Evolutionary conservation across 1,139 yeast species (phyloP).

Genomic region (Debaryomyces robertsiae): DNA sequence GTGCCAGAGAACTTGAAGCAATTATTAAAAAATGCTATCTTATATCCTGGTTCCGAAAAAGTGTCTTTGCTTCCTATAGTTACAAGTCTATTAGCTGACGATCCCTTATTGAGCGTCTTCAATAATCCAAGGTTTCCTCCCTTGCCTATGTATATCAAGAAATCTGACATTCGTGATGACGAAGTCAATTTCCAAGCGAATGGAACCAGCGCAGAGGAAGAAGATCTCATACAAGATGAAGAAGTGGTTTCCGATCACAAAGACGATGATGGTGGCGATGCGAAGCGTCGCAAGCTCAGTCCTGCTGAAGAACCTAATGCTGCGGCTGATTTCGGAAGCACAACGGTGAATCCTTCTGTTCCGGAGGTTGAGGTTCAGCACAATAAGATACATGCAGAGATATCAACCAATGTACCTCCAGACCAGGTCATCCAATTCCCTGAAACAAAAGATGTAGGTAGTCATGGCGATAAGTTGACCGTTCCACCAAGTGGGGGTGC

Average conservation of each 20-base stretch:
- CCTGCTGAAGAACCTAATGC: background rate
- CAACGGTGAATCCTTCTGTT: background rate
- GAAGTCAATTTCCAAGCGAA: conserved; percentile 23
- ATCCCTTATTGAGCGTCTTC: conserved; percentile 52
- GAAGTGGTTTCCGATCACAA: too few species aligned
- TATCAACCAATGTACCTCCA: conserved; percentile 10
- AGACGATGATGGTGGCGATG: conserved; percentile 7
- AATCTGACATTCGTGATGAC: conserved; percentile 15
- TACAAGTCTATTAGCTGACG: conserved; percentile 47
- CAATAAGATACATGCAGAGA: conserved; percentile 2
- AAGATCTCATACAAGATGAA: conserved; percentile 4
- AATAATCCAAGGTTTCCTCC: conserved; percentile 83
- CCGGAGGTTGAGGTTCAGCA: conserved; percentile 6
- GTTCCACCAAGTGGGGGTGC: too few species aligned
- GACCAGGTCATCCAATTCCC: conserved; percentile 11
- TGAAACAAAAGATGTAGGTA: conserved; percentile 1
- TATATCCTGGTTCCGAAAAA: conserved; percentile 66
- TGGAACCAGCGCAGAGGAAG: conserved; percentile 5
- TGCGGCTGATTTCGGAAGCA: background rate
- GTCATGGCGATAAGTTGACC: too few species aligned
- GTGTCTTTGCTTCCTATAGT: conserved; percentile 74
- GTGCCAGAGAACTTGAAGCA: conserved; percentile 35
- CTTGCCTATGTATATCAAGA: conserved; percentile 40
- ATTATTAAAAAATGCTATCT: conserved; percentile 53
- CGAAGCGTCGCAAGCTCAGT: conserved; percentile 2